phyloP scores from a whole-genome alignment of 192 early-diverging fungal species.

The Coemansia javaensis region DNA sequence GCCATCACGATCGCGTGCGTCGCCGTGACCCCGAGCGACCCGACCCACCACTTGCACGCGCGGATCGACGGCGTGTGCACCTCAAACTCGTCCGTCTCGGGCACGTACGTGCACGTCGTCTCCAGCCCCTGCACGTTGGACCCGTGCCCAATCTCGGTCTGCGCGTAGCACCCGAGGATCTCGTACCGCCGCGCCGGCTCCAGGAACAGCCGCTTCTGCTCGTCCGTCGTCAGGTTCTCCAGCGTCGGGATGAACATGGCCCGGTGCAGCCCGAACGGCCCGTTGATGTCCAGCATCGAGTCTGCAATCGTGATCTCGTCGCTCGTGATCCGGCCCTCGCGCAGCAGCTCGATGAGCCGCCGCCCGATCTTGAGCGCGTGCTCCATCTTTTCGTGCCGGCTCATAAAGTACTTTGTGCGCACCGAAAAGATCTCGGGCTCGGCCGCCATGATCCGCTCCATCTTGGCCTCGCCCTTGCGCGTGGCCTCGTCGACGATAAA shows the following conservation, averaged over 20 bases:
- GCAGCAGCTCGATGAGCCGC: conserved; percentile 59
- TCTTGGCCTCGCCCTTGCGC: conserved; percentile 53
- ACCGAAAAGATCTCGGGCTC: conserved; percentile 69
- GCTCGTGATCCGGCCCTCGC: conserved; percentile 23
- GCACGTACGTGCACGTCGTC: conserved; percentile 78
- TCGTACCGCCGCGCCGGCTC: conserved; percentile 65
- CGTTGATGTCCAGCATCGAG: conserved; percentile 45
- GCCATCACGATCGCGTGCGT: conserved; percentile 87
- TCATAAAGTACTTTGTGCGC: conserved; percentile 64
- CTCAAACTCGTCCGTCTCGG: conserved; percentile 82
- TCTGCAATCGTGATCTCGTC: conserved; percentile 55
- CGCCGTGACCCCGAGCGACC: conserved; percentile 71
- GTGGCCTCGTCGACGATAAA: conserved; percentile 66
- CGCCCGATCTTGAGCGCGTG: conserved; percentile 58
- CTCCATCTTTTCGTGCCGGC: conserved; percentile 64
- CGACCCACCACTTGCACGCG: conserved; percentile 85
- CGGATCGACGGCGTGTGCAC: conserved; percentile 74
- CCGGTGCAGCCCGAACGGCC: conserved; percentile 65
- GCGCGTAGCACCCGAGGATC: conserved; percentile 83
- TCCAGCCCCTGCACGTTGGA: conserved; percentile 84
- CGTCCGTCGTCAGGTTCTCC: conserved; percentile 63
- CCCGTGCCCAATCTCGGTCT: conserved; percentile 70
- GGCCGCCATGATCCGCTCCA: conserved; percentile 57
- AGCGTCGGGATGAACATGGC: conserved; percentile 83
- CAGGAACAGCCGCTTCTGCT: conserved; percentile 75